phyloP scores from a whole-genome alignment of 495 filamentous ascomycete species.

The Neurospora pannonica region DNA sequence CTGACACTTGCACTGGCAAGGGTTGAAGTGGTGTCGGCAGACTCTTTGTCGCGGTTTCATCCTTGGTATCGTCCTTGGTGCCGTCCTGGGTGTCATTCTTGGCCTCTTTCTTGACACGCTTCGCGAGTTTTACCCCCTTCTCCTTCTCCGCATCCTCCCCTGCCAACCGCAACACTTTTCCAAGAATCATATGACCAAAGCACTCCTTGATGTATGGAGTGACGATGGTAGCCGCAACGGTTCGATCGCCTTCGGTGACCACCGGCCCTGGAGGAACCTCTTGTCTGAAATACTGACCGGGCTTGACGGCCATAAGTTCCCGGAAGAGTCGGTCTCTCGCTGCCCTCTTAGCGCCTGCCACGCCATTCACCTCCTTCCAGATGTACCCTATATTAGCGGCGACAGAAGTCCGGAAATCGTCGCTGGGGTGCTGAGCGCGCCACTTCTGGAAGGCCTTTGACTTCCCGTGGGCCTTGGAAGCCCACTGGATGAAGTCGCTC shows the following conservation, averaged over 20 bases:
- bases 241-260: background rate
- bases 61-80: background rate
- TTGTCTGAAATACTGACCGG: conserved; percentile 5
- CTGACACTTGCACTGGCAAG: background rate
- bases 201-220: conserved; percentile 56
- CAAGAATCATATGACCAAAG: conserved; percentile 55
- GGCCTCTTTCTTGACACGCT: background rate
- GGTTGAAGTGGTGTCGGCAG: background rate
- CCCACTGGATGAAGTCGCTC: conserved; percentile 45
- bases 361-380: conserved; percentile 48
- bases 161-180: conserved; percentile 29
- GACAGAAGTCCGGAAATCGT: conserved; percentile 50
- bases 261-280: conserved; percentile 3
- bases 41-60: background rate
- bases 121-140: background rate
- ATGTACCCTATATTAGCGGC: conserved; percentile 50
- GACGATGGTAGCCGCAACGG: conserved; percentile 43
- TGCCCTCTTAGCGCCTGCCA: conserved; percentile 15
- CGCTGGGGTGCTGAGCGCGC: conserved; percentile 32
- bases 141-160: conserved; percentile 1
- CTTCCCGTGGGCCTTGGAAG: conserved; percentile 29
- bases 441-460: conserved; percentile 35
- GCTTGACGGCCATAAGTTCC: conserved; percentile 12
- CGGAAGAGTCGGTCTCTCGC: conserved; percentile 35
- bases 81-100: background rate